Conservation (phyloP, 176 grass and related monocot species). For the Coix lacrymajobi region DNA sequence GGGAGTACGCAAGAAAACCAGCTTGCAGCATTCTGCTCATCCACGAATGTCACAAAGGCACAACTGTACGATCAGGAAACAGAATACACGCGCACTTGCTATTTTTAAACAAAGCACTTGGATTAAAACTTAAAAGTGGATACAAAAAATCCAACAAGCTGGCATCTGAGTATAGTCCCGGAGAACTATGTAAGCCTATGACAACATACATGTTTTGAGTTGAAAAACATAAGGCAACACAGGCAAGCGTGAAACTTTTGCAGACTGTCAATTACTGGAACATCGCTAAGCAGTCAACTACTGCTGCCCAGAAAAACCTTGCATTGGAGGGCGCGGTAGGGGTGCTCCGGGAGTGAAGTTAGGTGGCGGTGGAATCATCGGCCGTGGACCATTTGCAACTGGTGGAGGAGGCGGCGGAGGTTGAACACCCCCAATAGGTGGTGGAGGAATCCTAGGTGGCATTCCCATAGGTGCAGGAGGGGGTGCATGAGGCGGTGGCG, state of each 20-base stretch:
- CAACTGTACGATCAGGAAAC: not conserved
- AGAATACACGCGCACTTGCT: not conserved
- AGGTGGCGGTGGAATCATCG: slow-evolving; percentile 67
- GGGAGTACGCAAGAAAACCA: not conserved
- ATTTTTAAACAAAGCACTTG: not conserved
- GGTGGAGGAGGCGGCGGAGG: slow-evolving; percentile 69
- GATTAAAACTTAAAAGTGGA: not conserved
- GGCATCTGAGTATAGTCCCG: not conserved
- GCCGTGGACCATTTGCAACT: slow-evolving; percentile 59
- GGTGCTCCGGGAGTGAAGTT: slow-evolving; percentile 57
- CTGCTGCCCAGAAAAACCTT: slow-evolving; percentile 60
- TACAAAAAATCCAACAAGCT: not conserved
- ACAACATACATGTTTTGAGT: not conserved
- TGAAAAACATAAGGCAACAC: slow-evolving; percentile 5
- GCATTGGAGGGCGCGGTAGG: slow-evolving; percentile 45
- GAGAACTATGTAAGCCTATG: not conserved
- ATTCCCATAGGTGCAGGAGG: slow-evolving; percentile 50
- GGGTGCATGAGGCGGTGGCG: slow-evolving; percentile 43
- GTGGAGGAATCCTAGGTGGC: slow-evolving; percentile 63
- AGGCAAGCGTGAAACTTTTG: not conserved
- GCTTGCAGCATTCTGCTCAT: not conserved
- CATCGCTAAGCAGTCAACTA: not conserved
- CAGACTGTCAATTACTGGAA: not conserved
- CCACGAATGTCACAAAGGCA: not conserved
- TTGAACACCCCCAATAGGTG: slow-evolving; percentile 34